Base-by-base conservation (phyloP, 2,329 filamentous ascomycete species). In the Rhynchosporium secalis region DNA sequence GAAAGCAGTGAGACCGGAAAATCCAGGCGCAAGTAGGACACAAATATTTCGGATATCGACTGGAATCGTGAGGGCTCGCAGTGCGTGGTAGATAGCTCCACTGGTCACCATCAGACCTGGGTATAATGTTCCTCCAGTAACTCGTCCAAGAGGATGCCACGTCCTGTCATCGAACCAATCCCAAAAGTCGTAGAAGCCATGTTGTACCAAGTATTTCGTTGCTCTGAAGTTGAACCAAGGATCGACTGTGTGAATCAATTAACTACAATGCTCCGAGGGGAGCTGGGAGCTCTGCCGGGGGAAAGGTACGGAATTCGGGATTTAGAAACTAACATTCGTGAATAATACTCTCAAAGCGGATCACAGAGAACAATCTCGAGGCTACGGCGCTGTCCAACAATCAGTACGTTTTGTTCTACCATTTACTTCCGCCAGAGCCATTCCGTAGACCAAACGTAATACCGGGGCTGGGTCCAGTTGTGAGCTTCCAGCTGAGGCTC, bases 161-260 rank as follows among this genome's bases (percentile, higher is more conserved):
- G 95, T 99, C 81, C 95, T 88, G 82, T 99, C 95, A 78, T 99
- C 95, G 75, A 99, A 99, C 95, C 95, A 99, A 77, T 99, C 94
- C 95, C 95, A 99, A 77, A 99, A 99, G 77, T 90, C 92, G 78
- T 96, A 96, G 80, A 99, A 98, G 72, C 95, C 95, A 87, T 99
- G 86, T 75, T 94, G 86, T 61, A 99, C 91, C 61, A 99, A 86
- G 75, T 99, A 98, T 79, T 98, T 98, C 61, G 95, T 98, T 69
- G 95, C 95, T 78, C 95, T 86, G 79, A 99, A 99, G 79, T 99
- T 99, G 82, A 99, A 99, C 95, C 95, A 99, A 41, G 95, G 95
- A 79, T 99, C 95, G 80, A 99, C 94, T 99, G 75, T 49, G 73
- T 49, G 73, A 56, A 47, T 68, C 31, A 61, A 70, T 73, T 70